Evolutionary conservation across 129 eudicot genomes (phyloP).

Genomic region (Ambrosia trifida): DNA sequence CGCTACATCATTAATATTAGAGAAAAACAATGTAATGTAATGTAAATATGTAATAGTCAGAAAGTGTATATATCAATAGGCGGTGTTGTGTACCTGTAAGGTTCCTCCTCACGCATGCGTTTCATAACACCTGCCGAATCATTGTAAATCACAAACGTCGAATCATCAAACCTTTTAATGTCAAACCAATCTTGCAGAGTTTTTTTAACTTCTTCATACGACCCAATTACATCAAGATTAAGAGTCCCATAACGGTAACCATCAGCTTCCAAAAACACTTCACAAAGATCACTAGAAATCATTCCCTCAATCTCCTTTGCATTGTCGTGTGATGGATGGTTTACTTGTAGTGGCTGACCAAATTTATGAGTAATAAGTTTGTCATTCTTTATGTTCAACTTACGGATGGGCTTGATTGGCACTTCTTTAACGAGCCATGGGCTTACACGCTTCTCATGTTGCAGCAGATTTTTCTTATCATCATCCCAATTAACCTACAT

Average conservation of each 20-base stretch:
- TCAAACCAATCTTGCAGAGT: constrained; percentile 62
- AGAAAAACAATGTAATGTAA: background rate
- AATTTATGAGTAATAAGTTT: too few species aligned
- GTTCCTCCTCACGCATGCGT: constrained; percentile 59
- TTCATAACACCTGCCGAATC: constrained; percentile 56
- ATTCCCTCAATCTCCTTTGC: constrained; percentile 15
- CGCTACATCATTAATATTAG: constrained; percentile 36
- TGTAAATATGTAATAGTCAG: background rate
- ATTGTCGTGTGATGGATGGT: too few species aligned
- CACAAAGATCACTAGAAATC: constrained; percentile 50
- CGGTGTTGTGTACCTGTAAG: constrained; percentile 47
- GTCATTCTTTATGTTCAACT: too few species aligned
- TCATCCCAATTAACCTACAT: too few species aligned
- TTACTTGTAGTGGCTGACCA: too few species aligned
- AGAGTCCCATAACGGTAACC: constrained; percentile 56
- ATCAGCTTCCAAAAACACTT: constrained; percentile 59
- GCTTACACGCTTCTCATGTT: too few species aligned
- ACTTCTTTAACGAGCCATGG: too few species aligned
- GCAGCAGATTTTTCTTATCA: too few species aligned
- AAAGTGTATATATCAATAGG: background rate
- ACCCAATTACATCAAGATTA: constrained; percentile 57
- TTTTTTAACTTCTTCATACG: constrained; percentile 51
- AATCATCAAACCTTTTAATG: constrained; percentile 46
- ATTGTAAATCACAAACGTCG: constrained; percentile 46
- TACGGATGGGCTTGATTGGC: too few species aligned